Evolutionary conservation across 2,329 filamentous ascomycete genomes (phyloP), one percentile per base, ranked within the genome.

Genomic region (Claviceps pazoutovae): DNA sequence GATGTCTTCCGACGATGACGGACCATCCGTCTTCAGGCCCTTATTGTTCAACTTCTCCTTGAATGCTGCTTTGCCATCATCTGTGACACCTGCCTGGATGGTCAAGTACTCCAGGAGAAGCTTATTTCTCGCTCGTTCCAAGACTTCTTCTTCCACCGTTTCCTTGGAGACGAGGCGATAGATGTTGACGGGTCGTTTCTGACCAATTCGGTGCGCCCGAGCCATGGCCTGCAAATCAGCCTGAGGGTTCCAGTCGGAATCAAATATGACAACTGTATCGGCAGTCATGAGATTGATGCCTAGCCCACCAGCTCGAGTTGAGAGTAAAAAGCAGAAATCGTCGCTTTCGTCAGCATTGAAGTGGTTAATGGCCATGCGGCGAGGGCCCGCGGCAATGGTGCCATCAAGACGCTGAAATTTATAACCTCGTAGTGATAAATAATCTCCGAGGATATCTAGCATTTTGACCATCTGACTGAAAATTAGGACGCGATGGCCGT

Each of bases 381-480:
- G 83, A 54, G 90, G 84, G 1, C 82, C 85, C 13, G 93, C 86
- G 37, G 88, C 84, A 58, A 98, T 95, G 2, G 93, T 98, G 59
- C 93, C 93, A 64, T 98, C 93, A 7, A 98, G 79, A 17, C 93
- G 81, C 64, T 98, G 94, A 63, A 93, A 97, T 54, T 93, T 83
- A 67, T 97, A 94, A n/a, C 90, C 89, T 56, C 93, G 85, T 50
- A 93, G 79, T 49, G 88, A 86, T 57, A 97, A 80, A 64, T 98
- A 98, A 61, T 98, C 91, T 46, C 88, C 88, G 1, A 98, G 76
- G 50, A 98, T 93, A 62, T 98, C 90, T 21, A 98, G 78, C 86
- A 98, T 97, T 64, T 88, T 94, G 38, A 98, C 94, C 93, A 98
- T 98, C 65, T 98, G 93, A 66, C 91, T 97, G 74, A 98, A 98